phyloP scores from a whole-genome alignment of 352 stramenopile species.

The Globisporangium paddicum region DNA sequence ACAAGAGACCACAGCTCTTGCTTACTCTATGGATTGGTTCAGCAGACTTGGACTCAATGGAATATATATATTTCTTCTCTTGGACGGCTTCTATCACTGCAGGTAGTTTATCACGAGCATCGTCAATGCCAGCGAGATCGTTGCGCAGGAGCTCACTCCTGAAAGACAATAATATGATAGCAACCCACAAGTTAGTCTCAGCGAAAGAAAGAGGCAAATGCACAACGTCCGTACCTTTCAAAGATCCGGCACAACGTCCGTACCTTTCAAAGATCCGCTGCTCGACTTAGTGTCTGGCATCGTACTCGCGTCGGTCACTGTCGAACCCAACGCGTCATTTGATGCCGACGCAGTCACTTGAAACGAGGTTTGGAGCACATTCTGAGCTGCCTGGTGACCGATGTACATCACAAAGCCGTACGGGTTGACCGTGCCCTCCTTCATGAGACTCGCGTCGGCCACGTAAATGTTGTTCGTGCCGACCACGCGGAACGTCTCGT shows the following conservation, averaged over 20 bases:
- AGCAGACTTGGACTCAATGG: background rate
- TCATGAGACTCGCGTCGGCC: slow-evolving; percentile 26
- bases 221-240: no score
- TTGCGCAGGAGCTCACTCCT: no score
- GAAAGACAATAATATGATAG: no score
- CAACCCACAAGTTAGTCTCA: no score
- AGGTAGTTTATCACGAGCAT: background rate
- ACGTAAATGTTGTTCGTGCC: slow-evolving; percentile 26
- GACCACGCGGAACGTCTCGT: slow-evolving; percentile 20
- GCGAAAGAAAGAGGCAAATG: no score
- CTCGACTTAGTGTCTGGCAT: no score
- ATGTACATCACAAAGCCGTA: slow-evolving; percentile 32
- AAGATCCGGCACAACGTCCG: no score
- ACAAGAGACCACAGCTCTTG: background rate
- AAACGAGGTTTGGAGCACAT: slow-evolving; percentile 29
- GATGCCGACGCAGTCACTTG: slow-evolving; percentile 2
- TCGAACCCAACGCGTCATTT: background rate
- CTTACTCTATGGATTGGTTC: background rate
- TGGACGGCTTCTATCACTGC: background rate
- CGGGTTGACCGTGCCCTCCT: slow-evolving; percentile 26
- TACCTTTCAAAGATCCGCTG: no score
- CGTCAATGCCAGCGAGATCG: background rate
- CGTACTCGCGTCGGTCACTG: no score
- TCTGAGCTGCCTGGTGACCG: slow-evolving; percentile 27
- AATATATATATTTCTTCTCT: background rate